Evolutionary conservation across 768 basidiomycete species (phyloP).

Genomic region (Leccinum aurantiacum): DNA sequence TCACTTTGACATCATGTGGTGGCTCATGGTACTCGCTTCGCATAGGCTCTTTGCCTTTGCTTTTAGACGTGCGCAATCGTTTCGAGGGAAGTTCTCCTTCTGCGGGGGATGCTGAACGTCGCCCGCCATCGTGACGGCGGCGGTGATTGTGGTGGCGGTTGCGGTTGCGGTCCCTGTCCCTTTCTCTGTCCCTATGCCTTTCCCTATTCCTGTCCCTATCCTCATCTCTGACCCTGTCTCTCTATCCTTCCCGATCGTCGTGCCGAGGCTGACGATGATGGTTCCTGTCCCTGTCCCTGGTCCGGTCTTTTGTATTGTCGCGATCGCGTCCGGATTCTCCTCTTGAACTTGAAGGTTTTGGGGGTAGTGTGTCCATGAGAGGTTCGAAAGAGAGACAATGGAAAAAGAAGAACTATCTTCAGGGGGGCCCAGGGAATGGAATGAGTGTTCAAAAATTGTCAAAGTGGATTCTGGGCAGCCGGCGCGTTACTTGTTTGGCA

Average conservation of each 20-base stretch:
- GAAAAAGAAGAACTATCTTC: neutral
- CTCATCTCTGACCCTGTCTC: slow-evolving; percentile 4
- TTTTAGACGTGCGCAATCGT: slow-evolving; percentile 22
- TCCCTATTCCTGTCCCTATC: slow-evolving; percentile 9
- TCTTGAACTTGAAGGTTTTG: slow-evolving; percentile 20
- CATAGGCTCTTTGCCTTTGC: slow-evolving; percentile 18
- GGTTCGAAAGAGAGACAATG: neutral
- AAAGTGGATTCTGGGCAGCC: no score
- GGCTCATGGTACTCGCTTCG: slow-evolving; percentile 9
- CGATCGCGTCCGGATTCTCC: slow-evolving; percentile 14
- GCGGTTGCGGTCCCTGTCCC: slow-evolving; percentile 1
- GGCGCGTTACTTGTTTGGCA: slow-evolving; percentile 22
- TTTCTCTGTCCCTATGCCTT: slow-evolving; percentile 1
- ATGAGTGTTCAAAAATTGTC: neutral
- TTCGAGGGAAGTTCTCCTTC: slow-evolving; percentile 13
- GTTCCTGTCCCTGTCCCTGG: slow-evolving; percentile 7
- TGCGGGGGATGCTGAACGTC: slow-evolving; percentile 18
- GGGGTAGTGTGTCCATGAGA: slow-evolving; percentile 23
- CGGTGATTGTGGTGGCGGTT: slow-evolving; percentile 2
- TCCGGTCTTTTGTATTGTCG: slow-evolving; percentile 11
- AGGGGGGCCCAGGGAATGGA: neutral
- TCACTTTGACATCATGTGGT: slow-evolving; percentile 12
- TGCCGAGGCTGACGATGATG: slow-evolving; percentile 9
- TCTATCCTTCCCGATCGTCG: slow-evolving; percentile 9
- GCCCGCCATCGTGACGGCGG: slow-evolving; percentile 3